Evolutionary conservation across 1,284 basidiomycete species (phyloP), one percentile per base, ranked within the genome.

Genomic region (Wallemia hederae): DNA sequence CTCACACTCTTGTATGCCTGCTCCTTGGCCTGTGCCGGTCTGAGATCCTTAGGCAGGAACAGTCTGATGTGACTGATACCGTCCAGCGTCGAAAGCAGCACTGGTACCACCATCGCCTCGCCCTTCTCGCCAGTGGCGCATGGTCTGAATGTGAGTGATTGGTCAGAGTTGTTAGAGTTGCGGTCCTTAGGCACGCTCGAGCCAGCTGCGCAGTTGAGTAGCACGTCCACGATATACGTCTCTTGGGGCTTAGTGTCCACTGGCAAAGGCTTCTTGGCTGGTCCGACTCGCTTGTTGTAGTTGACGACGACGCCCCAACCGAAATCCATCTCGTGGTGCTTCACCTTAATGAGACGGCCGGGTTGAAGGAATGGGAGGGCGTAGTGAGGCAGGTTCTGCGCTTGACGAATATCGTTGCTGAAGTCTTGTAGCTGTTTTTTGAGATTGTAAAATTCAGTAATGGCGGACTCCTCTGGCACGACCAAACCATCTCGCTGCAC

Each of bases 231-330:
- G 62, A 97, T 79, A 69, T 92, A 98, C 67, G 88, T 84, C 66
- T 88, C 83, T 67, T 94, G 90, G 0, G 89, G 80, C 15, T 84
- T 80, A 57, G 89, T 85, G 24, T 78, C 70, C 61, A 74, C 75
- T 71, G 75, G 68, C 76, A 80, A 57, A 11, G 62, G 62, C 17
- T 26, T 28, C 24, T 63, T 63, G 33, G 61, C 60, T 62, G 63
- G 59, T 24, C 78, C 78, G 27, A 79, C 66, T 1, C 87, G 79
- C 73, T 94, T 96, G 69, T 88, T 83, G 69, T 83, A 97, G 67
- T 87, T 90, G 65, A 96, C 79, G 55, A 97, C 80, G 29, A 86
- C 79, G 59, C 90, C 90, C 94, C 94, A 98, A 3, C 91, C 92
- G 71, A 94, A 98, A 72, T 98, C 86, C 26, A 83, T 74, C 60